Conservation (phyloP, 2,329 filamentous ascomycete species). For the Penicillium sp. region DNA sequence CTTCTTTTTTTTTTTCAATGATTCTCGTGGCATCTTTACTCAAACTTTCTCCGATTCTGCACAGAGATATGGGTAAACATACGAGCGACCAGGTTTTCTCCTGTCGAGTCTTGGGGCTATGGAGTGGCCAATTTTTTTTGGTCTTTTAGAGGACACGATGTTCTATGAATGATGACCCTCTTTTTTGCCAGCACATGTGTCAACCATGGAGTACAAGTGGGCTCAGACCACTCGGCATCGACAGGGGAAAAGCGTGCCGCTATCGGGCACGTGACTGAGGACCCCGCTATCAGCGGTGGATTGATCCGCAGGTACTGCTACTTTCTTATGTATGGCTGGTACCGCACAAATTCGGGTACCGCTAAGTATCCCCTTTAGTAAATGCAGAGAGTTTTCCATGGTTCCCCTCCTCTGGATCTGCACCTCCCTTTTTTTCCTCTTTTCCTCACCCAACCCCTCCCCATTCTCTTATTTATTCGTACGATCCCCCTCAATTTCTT, state of each 20-base stretch:
- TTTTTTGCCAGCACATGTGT: neutral
- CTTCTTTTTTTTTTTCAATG: neutral
- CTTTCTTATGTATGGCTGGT: neutral
- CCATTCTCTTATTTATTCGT: constrained; percentile 15
- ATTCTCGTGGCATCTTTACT: neutral
- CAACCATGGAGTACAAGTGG: neutral
- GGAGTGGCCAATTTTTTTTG: neutral
- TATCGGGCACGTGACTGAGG: constrained; percentile 5
- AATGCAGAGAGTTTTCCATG: constrained; percentile 16
- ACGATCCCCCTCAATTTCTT: constrained; percentile 6
- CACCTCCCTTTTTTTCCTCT: constrained; percentile 13
- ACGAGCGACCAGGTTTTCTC: neutral
- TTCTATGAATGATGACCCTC: neutral
- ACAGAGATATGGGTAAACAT: neutral
- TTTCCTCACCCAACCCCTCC: constrained; percentile 14
- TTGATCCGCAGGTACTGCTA: constrained; percentile 12
- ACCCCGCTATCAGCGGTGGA: constrained; percentile 14
- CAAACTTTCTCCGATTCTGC: neutral
- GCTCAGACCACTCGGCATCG: neutral
- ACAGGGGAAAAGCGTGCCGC: constrained; percentile 4
- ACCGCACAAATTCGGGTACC: neutral
- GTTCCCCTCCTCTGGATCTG: constrained; percentile 15
- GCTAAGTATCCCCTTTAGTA: constrained; percentile 1
- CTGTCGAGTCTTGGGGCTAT: neutral
- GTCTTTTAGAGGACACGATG: neutral